phyloP scores from a whole-genome alignment of 257 asterid genomes.

The Solanum rostratum region DNA sequence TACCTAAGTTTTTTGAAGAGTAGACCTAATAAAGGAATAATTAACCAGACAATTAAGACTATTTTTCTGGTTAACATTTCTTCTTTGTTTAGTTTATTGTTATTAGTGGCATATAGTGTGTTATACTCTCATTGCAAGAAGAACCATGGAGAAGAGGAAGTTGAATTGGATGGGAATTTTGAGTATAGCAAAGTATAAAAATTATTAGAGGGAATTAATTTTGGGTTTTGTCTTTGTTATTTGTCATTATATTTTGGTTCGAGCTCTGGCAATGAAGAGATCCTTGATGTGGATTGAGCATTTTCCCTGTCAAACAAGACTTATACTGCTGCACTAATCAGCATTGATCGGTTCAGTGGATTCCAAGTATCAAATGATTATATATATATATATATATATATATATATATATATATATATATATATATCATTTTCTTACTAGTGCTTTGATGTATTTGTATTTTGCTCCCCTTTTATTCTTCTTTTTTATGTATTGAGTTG shows the following conservation, averaged over 20 bases:
- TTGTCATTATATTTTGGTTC: not conserved
- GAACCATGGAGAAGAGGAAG: conserved; percentile 30
- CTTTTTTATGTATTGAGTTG: not conserved
- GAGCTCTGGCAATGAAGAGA: not conserved
- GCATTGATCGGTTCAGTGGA: not conserved
- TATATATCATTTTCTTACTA: not conserved
- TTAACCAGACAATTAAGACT: not conserved
- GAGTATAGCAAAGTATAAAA: conserved; percentile 10
- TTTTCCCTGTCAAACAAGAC: not conserved
- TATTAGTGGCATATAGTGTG: conserved; percentile 24
- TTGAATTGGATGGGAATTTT: conserved; percentile 11
- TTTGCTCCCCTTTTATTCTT: not conserved
- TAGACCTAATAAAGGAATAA: not conserved
- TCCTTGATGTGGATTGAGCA: fast-evolving
- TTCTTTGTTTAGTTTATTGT: conserved; percentile 14
- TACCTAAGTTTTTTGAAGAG: not conserved
- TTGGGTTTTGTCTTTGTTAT: not conserved
- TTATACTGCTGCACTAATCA: not conserved
- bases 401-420: not conserved
- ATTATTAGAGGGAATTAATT: too few species aligned
- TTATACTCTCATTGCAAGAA: conserved; percentile 40
- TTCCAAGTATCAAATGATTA: not conserved
- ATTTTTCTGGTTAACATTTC: conserved; percentile 1
- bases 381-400: too few species aligned
- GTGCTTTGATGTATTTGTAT: not conserved